phyloP scores from a whole-genome alignment of 768 basidiomycete species.

The Calvatia gigantea region DNA sequence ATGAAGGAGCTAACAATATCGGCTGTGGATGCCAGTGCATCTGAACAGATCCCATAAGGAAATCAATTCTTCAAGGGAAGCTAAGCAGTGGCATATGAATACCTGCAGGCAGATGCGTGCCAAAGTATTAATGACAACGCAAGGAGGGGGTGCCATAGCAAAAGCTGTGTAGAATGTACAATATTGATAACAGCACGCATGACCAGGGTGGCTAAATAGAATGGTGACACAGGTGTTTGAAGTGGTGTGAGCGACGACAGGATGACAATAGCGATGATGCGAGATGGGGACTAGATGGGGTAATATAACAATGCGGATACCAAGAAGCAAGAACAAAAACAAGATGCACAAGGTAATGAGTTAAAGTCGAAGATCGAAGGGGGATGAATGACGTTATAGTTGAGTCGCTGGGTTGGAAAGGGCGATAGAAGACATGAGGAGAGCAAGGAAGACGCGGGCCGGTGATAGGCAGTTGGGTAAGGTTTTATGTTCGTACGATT shows the following conservation, averaged over 20 bases:
- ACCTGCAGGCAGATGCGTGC: conserved; percentile 13
- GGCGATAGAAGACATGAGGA: background rate
- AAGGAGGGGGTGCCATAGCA: background rate
- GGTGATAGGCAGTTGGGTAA: background rate
- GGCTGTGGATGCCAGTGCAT: conserved; percentile 4
- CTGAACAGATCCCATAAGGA: conserved; percentile 8
- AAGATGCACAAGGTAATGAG: conserved; percentile 8
- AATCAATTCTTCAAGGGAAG: conserved; percentile 6
- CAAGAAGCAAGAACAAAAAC: conserved; percentile 5
- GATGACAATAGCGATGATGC: background rate
- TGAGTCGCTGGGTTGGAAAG: background rate
- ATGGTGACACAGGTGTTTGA: background rate
- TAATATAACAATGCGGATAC: conserved; percentile 9
- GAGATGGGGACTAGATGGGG: background rate
- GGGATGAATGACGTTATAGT: background rate
- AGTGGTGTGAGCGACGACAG: background rate
- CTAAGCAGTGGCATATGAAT: conserved; percentile 6
- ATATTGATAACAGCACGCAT: conserved; percentile 6
- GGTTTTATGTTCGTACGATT: conserved; percentile 46
- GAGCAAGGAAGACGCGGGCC: conserved; percentile 1
- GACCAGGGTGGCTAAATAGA: background rate
- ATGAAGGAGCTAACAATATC: conserved; percentile 9
- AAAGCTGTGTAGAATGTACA: conserved; percentile 1
- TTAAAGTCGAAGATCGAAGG: conserved; percentile 3
- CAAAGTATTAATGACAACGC: background rate